phyloP scores from a whole-genome alignment of 1,139 yeast species.

The Zygosaccharomyces sapae region DNA sequence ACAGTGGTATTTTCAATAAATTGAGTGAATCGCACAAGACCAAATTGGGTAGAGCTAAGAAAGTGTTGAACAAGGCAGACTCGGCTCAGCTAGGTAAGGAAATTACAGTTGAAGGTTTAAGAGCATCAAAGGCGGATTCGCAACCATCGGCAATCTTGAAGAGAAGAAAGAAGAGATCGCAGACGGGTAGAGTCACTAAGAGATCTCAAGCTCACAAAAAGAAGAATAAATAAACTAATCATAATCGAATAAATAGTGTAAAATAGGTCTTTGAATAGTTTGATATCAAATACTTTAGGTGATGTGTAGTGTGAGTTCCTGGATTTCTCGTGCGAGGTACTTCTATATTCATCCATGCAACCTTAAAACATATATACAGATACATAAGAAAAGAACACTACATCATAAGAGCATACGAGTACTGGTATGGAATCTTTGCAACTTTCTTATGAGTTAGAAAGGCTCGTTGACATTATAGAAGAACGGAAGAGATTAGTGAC shows the following conservation, averaged over 20 bases:
- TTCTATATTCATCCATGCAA: not conserved
- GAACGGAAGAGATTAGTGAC: slow-evolving; percentile 28
- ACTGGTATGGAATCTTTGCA: slow-evolving; percentile 20
- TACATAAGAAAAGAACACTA: not conserved
- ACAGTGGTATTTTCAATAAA: slow-evolving; percentile 19
- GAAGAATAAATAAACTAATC: no score
- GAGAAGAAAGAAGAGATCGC: slow-evolving; percentile 61
- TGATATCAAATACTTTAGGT: not conserved
- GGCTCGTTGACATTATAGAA: slow-evolving; percentile 27
- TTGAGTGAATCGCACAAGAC: slow-evolving; percentile 67
- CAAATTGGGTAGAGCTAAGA: slow-evolving; percentile 72
- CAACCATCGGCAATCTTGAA: slow-evolving; percentile 51
- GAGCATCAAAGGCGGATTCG: slow-evolving; percentile 68
- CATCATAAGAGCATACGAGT: not conserved
- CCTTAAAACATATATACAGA: not conserved
- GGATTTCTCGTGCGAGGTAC: not conserved
- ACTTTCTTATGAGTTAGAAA: slow-evolving; percentile 30
- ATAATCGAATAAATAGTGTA: no score
- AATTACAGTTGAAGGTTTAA: slow-evolving; percentile 63
- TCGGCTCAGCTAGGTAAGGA: slow-evolving; percentile 57
- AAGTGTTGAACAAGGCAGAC: slow-evolving; percentile 75
- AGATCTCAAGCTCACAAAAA: slow-evolving; percentile 37
- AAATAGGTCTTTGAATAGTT: not conserved
- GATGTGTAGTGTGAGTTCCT: not conserved
- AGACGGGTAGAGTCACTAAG: slow-evolving; percentile 37